These are phyloP conservation scores for Strigomonas culicis DNA, from an alignment of 208 protist species.

Conservation along the genomic window DNA sequence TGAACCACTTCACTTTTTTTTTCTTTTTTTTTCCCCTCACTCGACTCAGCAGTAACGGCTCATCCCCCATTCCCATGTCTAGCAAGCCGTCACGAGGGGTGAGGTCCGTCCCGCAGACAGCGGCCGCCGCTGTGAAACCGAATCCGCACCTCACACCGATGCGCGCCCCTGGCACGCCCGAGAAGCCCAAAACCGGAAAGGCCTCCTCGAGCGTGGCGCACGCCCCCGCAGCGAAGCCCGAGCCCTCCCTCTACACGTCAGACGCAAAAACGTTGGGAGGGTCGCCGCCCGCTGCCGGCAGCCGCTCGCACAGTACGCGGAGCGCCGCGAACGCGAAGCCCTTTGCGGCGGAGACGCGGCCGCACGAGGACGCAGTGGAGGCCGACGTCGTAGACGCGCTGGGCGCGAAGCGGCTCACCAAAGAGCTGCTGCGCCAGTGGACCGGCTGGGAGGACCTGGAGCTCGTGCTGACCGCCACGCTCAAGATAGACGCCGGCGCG, in stretches of 20 bases:
- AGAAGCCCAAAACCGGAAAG: background rate
- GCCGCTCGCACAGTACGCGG: background rate
- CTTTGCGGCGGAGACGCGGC: background rate
- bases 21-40: no score
- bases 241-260: no score
- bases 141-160: constrained; percentile 5
- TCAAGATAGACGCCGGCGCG: constrained; percentile 53
- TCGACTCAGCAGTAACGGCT: no score
- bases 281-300: background rate
- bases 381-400: constrained; percentile 3
- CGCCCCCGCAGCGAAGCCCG: background rate
- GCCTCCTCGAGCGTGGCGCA: background rate
- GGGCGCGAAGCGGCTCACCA: constrained; percentile 22
- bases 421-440: constrained; percentile 65
- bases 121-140: background rate
- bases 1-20: background rate
- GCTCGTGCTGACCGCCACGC: constrained; percentile 53
- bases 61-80: no score
- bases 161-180: no score
- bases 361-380: background rate
- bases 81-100: no score
- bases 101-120: no score
- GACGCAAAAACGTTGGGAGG: no score
- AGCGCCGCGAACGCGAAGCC: background rate
- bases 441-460: constrained; percentile 76